Base-by-base conservation (phyloP, 805 yeast species). In the Cyberlindnera xishuangbannaensis region DNA sequence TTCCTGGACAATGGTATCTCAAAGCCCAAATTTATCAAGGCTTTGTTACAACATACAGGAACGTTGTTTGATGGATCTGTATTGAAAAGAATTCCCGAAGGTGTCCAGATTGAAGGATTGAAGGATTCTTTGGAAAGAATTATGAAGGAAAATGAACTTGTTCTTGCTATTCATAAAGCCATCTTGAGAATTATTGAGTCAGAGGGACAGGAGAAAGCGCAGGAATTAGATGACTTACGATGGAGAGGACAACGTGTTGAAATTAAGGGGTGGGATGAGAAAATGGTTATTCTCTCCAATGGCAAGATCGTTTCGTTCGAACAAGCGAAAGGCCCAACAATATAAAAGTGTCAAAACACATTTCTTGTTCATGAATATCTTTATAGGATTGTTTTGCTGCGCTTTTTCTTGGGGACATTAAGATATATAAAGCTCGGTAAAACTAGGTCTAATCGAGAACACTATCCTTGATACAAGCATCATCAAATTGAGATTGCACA, bases 21-120 rank as follows among this genome's bases (percentile, higher is more conserved):
- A 25, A 76, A 76, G 43, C 92, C 96, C 0, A 65, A 65, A n/a
- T 87, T 85, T 50, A 79, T 90, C 27, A 73, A 75, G 40, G 82
- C 83, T 6, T 62, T 90, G 30, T 67, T 92, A 36, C 79, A 81
- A 37, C 65, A 73, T 34, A 76, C 83, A 1, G 84, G 82, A 43
- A 77, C 69, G 31, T 67, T 69, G 27, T 67, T 75, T 24, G 82
- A 78, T 45, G 85, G 92, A 4, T 72, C 73, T 2, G 79, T 88
- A 11, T 64, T 88, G 20, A 63, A 69, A 36, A 61, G 75, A 19
- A 79, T 88, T 39, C 83, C 90, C 0, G 58, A 62, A 8, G 67
- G 73, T 18, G 67, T 78, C 45, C 68, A 70, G 38, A 76, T 90
- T 30, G 74, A 69, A 4, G 94, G 83, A 0, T 61, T 90, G 29